Percentiles rank a stretch among this genome's conserved stretches.
phyloP scores from a whole-genome alignment of 352 stramenopile genomes.

The Globisporangium echinulatum region DNA sequence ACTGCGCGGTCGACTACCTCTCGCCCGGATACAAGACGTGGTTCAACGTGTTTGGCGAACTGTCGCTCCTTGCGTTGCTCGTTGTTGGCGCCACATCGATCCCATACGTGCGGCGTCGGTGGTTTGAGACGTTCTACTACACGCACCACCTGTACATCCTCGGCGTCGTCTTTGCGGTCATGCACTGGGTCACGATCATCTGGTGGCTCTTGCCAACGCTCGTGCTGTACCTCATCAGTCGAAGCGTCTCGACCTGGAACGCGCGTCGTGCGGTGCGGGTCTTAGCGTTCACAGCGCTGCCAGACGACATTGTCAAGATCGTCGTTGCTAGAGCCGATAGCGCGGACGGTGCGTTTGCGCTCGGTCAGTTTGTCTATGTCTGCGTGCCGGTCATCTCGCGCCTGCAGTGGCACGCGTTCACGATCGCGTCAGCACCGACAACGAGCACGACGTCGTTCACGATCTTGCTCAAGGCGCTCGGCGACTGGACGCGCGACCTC shows the following conservation, averaged over 20 bases:
- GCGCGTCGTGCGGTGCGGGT: constrained; percentile 28
- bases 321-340: constrained; percentile 22
- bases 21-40: constrained; percentile 35
- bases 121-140: constrained; percentile 59
- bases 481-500: constrained; percentile 44
- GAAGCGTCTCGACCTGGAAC: constrained; percentile 39
- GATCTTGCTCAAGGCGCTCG: constrained; percentile 40
- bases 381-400: constrained; percentile 48
- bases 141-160: constrained; percentile 49
- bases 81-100: constrained; percentile 31
- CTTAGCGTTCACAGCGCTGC: constrained; percentile 21
- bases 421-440: constrained; percentile 39
- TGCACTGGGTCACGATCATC: constrained; percentile 45
- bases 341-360: constrained; percentile 21
- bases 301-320: constrained; percentile 39
- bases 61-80: constrained; percentile 41
- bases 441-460: constrained; percentile 28
- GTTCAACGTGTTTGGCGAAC: constrained; percentile 61
- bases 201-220: constrained; percentile 47
- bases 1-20: constrained; percentile 37
- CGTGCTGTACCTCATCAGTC: constrained; percentile 42
- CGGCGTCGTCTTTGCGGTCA: constrained; percentile 35
- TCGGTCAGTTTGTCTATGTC: constrained; percentile 56
- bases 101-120: constrained; percentile 36
- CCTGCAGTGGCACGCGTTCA: constrained; percentile 60